Evolutionary conservation across 2,329 filamentous ascomycete species (phyloP), one percentile per base, ranked within the genome.

Genomic region (Lecanicillium sp.): DNA sequence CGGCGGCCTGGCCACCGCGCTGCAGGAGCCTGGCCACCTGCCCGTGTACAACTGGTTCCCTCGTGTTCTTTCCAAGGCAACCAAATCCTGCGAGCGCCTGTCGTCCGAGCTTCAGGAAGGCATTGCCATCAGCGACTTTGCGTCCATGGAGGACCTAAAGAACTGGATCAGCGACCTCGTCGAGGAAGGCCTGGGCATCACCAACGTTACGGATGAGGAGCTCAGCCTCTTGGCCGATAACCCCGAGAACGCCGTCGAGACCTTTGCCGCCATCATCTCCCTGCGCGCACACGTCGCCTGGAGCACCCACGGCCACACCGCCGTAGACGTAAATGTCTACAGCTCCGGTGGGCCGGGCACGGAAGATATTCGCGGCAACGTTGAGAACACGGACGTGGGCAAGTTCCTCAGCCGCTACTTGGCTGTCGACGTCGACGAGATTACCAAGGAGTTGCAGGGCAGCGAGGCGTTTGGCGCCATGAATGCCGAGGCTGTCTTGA

Each of bases 301-400:
- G 92, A 82, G 77, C 46, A 95, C 89, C 0, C 90, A 96, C 58
- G 92, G 92, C 19, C 92, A 98, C 64, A 84, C 82, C 15, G 92
- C 83, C 37, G 88, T 92, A 7, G 92, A 98, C 57, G 92, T 98
- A 35, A 98, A 98, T 60, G 87, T 98, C 49, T 98, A 97, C 64
- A 83, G 85, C 37, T 89, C 84, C 0, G 71, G 72, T 33, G 80
- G 85, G 4, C 71, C 76, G 0, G 71, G 75, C 28, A 76, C 81
- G 1, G 71, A 75, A 31, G 68, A 72, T 12, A 69, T 95, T 6
- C 66, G 77, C 3, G 90, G 90, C 7, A 97, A 97, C 58, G 81
- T 94, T 39, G 92, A 98, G 68, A 98, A 98, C 57, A 97, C 82
- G 1, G 88, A 97, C 18, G 74, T 98, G 1, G 92, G 92, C 25